phyloP scores from a whole-genome alignment of 768 basidiomycete species.

The Naganishia randhawae region DNA sequence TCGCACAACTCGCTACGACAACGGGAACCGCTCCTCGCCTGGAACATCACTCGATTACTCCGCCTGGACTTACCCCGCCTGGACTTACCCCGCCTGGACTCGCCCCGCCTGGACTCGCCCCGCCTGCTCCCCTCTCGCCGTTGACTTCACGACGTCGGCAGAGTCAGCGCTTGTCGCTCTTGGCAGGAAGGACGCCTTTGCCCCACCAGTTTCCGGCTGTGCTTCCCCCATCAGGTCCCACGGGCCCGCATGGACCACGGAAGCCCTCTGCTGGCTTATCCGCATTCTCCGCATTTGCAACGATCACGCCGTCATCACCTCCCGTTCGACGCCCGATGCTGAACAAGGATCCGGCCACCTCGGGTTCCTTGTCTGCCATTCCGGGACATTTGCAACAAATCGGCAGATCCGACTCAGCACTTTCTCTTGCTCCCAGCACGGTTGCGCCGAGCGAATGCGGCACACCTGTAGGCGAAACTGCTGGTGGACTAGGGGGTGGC shows the following conservation, averaged over 20 bases:
- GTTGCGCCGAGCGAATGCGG: constrained; percentile 46
- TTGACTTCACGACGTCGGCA: constrained; percentile 35
- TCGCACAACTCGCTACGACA: not conserved
- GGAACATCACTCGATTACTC: not conserved
- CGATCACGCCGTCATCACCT: constrained; percentile 23
- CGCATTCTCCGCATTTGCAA: constrained; percentile 42
- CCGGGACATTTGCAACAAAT: constrained; percentile 25
- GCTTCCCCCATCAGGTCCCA: constrained; percentile 38
- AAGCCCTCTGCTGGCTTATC: constrained; percentile 36
- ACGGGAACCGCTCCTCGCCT: not conserved
- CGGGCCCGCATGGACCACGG: constrained; percentile 18
- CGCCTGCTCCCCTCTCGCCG: constrained; percentile 30
- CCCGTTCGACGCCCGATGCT: not conserved
- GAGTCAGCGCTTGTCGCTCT: constrained; percentile 40
- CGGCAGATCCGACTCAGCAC: constrained; percentile 41
- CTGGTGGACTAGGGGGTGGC: constrained; percentile 58
- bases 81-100: constrained; percentile 33
- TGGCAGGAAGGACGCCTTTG: constrained; percentile 46
- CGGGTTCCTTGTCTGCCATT: constrained; percentile 20
- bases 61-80: not conserved
- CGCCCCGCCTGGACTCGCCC: not conserved
- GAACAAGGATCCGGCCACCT: constrained; percentile 10
- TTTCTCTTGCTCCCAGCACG: constrained; percentile 47
- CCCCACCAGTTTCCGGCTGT: constrained; percentile 47
- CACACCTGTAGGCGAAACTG: constrained; percentile 46